phyloP scores from a whole-genome alignment of 2,329 filamentous ascomycete genomes.

The Pyrenophora tritici-repentis region DNA sequence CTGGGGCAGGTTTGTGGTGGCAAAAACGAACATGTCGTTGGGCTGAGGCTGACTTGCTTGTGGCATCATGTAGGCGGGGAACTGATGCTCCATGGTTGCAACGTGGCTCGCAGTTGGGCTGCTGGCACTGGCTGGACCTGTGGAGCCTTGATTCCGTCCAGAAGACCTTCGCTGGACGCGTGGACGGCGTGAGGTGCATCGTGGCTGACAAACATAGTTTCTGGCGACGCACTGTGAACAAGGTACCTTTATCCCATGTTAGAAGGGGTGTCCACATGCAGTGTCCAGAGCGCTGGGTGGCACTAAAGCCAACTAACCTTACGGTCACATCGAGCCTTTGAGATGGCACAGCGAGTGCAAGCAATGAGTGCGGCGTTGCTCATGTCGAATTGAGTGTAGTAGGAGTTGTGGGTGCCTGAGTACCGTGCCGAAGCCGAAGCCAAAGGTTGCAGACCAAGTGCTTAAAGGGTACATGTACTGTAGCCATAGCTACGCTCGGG shows the following conservation, averaged over 20 bases:
- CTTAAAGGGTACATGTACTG: background rate
- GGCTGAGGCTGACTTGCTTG: background rate
- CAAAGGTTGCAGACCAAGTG: background rate
- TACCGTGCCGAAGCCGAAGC: background rate
- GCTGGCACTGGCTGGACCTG: background rate
- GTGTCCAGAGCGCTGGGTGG: background rate
- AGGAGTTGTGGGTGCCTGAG: background rate
- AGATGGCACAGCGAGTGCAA: conserved; percentile 12
- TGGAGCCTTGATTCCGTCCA: background rate
- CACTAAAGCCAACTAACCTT: conserved; percentile 3
- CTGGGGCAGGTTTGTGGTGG: background rate
- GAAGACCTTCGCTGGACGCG: conserved; percentile 6
- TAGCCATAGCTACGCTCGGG: too few species aligned
- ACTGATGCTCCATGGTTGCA: conserved; percentile 3
- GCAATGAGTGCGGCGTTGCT: conserved; percentile 5
- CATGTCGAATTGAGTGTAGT: conserved; percentile 1
- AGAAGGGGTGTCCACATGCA: background rate
- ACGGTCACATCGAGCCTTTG: conserved; percentile 10
- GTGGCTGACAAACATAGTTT: conserved; percentile 7
- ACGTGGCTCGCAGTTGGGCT: background rate
- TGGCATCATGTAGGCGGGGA: background rate
- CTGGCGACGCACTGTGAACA: conserved; percentile 13
- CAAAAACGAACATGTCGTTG: background rate
- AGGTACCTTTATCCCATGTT: conserved; percentile 4
- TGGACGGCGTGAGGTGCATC: conserved; percentile 6